Conservation (phyloP, 192 early-diverging fungal genomes). For the Podila epicladia region DNA sequence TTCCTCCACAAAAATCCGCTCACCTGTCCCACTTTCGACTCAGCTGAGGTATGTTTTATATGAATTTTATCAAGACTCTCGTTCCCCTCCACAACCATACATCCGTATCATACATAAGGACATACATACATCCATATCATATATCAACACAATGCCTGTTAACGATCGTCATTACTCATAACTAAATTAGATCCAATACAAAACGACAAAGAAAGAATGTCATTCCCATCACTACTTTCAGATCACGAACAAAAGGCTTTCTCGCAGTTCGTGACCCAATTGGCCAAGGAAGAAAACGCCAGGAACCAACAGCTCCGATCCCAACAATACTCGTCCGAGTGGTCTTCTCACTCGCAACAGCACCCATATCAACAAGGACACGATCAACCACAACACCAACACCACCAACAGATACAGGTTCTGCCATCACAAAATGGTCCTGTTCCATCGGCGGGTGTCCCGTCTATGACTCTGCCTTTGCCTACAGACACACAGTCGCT, state of each 20-base stretch:
- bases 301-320: constrained; percentile 6
- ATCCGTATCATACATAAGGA: no score
- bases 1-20: background rate
- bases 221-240: constrained; percentile 33
- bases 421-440: background rate
- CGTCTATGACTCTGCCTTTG: background rate
- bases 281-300: constrained; percentile 31
- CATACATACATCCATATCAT: no score
- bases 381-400: constrained; percentile 1
- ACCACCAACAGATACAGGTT: constrained; percentile 1
- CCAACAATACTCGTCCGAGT: background rate
- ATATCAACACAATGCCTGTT: background rate
- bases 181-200: background rate
- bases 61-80: background rate
- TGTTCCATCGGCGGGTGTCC: background rate
- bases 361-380: background rate
- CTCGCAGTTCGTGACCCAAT: constrained; percentile 30
- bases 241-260: constrained; percentile 49
- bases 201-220: constrained; percentile 6
- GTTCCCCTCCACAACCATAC: no score
- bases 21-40: background rate
- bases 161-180: background rate
- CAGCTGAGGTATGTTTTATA: background rate
- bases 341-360: background rate
- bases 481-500: background rate